Base-by-base conservation (phyloP, 2,329 filamentous ascomycete genomes). In the Sarocladium kiliense region DNA sequence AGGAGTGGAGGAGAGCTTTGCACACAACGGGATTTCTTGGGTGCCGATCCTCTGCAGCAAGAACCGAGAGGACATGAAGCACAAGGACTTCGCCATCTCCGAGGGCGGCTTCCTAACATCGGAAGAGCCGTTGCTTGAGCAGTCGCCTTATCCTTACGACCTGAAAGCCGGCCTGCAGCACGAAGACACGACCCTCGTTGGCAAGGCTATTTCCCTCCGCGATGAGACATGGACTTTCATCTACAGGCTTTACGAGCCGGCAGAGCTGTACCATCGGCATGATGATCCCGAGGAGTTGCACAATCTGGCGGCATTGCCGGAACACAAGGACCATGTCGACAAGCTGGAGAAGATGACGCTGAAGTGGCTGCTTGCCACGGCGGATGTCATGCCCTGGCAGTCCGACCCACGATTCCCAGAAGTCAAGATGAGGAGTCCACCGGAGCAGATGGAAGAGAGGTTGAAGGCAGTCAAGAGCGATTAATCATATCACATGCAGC, bases 161-260 rank as follows among this genome's bases (percentile, higher is more conserved):
- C 67, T 78, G 47, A 77, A 78, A 57, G 68, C 68, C 0, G 65
- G 62, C 0, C 66, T 78, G 4, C 75, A 77, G 58, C 74, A 78
- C 56, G 67, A 75, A 11, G 71, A 77, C 49, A 73, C 73, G 0
- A 63, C 62, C 0, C 56, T 77, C 0, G 74, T 76, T 0, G 75
- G 75, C 0, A 77, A 77, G 51, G 70, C 72, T 1, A 68, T 76
- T 0, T 64, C 67, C 2, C 58, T 73, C 2, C 63, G 72, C 0
- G 63, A 70, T 34, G 59, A 68, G 53, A 61, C 66, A 1, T 77
- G 70, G 68, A 73, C 72, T 0, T 77, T 68, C 41, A 62, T 78
- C 0, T 78, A 77, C 51, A 65, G 74, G 1, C 36, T 77, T 2
- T 77, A 77, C 54, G 75, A 78, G 57, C 67, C 71, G 0, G 60